Base-by-base conservation (phyloP, 164 flowering plant species). In the Hamamelis virginiana region DNA sequence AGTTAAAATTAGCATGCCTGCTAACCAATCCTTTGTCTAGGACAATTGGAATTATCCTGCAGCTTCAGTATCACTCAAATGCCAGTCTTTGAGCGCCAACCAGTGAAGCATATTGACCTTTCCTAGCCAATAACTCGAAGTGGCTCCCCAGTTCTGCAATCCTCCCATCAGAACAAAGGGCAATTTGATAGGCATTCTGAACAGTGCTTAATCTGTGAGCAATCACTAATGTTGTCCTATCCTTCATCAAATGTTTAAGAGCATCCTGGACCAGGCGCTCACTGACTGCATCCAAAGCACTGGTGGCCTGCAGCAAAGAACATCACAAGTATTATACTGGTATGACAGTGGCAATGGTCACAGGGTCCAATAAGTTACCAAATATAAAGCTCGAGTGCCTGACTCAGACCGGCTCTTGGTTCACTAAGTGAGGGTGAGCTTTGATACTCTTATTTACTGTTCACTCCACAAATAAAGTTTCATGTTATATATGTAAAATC, bases 201-300 rank as follows among this genome's bases (percentile, higher is more conserved):
- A 95, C 99, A 5, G 99, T 95, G 81, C 99, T 92, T 79, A 95
- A 77, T 69, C 97, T 79, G 77, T 95, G 99, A 70, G 97, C 98
- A 76, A 95, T 90, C 64, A 95, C 97, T 80, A 95, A 78, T 45
- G 98, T 90, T 58, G 98, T 92, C 74, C 97, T 84, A 51, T 89
- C 98, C 74, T 89, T 90, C 97, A 92, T 91, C 69, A 92, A 82
- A 68, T 75, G 89, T 76, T 85, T 80, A 68, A 92, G 84, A 28
- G 97, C 97, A 55, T 85, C 91, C 83, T 95, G 98, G 41, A 92
- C 98, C 73, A 95, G 74, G 22, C 88, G 89, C 78, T 95, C 98
- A 52, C 99, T 92, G 8, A 84, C 87, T 44, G 97, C 82, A 77
- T 95, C 98, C 73, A 95, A 74, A 53, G 98, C 95, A 81, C 99